Evolutionary conservation across 106 monocot genomes (phyloP), one percentile per base, ranked within the genome.

Genomic region (Dendrobium catenatum): DNA sequence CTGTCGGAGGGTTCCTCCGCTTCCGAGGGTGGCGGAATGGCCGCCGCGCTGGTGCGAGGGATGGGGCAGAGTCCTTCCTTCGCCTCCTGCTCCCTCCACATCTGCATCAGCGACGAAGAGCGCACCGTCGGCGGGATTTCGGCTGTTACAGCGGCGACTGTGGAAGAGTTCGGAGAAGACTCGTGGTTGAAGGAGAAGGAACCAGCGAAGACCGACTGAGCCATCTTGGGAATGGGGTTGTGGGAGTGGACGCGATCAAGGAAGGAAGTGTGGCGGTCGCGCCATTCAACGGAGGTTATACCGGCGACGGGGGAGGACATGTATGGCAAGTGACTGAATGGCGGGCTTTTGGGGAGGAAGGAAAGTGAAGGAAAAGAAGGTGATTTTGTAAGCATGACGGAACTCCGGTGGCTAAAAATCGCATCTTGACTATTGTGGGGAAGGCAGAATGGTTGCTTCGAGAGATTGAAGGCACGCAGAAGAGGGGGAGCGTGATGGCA

Each of bases 51-150:
- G 33, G 88, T 40, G 76, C 79, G 77, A 42, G 73, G 81, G 0
- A 80, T 58, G 18, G 74, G 9, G 42, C 54, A 26, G 33, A 81
- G 10, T 16, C 76, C 87, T 26, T 76, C 79, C 79, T 89, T 87
- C 15, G 89, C 91, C 84, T 94, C 91, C 20, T 89, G 49, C 81
- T 91, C 94, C 79, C 88, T 81, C 91, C 94, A 94, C 87, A 84
- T 88, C 83, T 89, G 94, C 33, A 94, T 89, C 31, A 94, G 80
- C 4, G 93, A 93, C 16, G 88, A 88, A 7, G 93, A 88, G 10
- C 90, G 88, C 4, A 86, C 84, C 16, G 82, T 86, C 27, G 55
- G 78, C 41, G 81, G 80, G 13, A 78, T 58, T 51, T 85, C 74
- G 20, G 41, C 19, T 42, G 42, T 16, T 1, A 77, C 20, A 44